phyloP scores from a whole-genome alignment of 306 rosid species.

The Lablab purpureus region DNA sequence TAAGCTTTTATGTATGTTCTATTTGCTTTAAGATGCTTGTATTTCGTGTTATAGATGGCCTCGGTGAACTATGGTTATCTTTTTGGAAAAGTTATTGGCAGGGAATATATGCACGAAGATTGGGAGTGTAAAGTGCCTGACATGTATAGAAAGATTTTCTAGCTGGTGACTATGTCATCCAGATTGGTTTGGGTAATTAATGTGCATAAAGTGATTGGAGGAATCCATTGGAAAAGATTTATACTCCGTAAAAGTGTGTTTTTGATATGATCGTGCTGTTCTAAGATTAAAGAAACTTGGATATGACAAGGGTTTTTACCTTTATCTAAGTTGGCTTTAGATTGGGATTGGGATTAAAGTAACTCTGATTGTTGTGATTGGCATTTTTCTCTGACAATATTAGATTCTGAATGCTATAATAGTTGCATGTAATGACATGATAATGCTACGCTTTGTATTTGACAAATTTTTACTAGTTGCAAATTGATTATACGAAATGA shows the following conservation, averaged over 20 bases:
- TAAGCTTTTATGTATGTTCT: slow-evolving; percentile 36
- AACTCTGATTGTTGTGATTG: not conserved
- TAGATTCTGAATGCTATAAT: slow-evolving; percentile 19
- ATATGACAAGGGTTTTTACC: slow-evolving; percentile 39
- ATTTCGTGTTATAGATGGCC: slow-evolving; percentile 51
- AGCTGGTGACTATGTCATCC: slow-evolving; percentile 43
- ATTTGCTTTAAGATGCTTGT: slow-evolving; percentile 61
- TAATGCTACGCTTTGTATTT: slow-evolving; percentile 2
- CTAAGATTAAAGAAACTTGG: slow-evolving; percentile 39
- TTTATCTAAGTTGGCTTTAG: slow-evolving; percentile 38
- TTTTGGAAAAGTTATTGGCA: slow-evolving; percentile 67
- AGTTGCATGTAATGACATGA: slow-evolving; percentile 31
- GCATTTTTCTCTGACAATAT: not conserved
- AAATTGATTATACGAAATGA: not conserved
- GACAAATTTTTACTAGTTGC: not conserved
- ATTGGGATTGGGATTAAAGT: slow-evolving; percentile 12
- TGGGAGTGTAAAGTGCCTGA: slow-evolving; percentile 65
- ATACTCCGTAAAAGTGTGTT: slow-evolving; percentile 51
- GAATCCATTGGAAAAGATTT: slow-evolving; percentile 66
- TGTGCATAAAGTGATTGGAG: slow-evolving; percentile 60
- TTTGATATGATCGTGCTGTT: slow-evolving; percentile 47
- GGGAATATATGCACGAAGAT: slow-evolving; percentile 80
- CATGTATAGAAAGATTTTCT: slow-evolving; percentile 63
- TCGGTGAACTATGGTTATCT: slow-evolving; percentile 53
- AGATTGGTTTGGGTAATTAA: slow-evolving; percentile 48